Evolutionary conservation across 1,284 basidiomycete species (phyloP).

Genomic region (Ganoderma leucocontextum): DNA sequence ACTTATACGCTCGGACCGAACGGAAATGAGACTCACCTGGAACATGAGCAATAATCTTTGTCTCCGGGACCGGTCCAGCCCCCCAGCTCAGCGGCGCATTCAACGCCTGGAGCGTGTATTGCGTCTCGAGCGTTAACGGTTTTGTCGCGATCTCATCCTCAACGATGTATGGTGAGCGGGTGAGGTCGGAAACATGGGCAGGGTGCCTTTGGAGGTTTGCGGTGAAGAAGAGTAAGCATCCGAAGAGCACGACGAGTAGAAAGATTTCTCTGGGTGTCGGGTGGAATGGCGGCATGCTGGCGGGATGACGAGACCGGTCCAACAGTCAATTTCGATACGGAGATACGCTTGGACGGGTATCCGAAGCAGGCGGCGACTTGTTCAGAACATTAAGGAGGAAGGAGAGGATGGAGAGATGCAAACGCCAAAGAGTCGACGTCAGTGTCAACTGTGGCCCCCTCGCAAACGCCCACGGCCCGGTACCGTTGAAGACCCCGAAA

Average conservation of each 20-base stretch:
- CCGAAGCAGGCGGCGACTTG: neutral
- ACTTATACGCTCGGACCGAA: neutral
- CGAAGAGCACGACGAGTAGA: slow-evolving; percentile 56
- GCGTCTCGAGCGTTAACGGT: slow-evolving; percentile 37
- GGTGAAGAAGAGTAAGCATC: slow-evolving; percentile 53
- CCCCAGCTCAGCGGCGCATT: slow-evolving; percentile 43
- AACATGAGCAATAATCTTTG: slow-evolving; percentile 66
- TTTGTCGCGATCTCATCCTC: slow-evolving; percentile 30
- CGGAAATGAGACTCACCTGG: slow-evolving; percentile 55
- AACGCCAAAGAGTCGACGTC: neutral
- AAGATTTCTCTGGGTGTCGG: slow-evolving; percentile 55
- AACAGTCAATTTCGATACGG: neutral
- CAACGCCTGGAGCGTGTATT: slow-evolving; percentile 40
- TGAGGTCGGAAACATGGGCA: slow-evolving; percentile 33
- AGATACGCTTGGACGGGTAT: neutral
- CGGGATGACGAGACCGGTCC: neutral
- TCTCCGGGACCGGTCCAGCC: slow-evolving; percentile 57
- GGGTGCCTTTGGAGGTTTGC: slow-evolving; percentile 34
- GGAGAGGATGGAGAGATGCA: neutral
- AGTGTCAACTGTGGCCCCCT: too few species aligned
- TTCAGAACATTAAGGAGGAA: neutral
- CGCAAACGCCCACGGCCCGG: too few species aligned
- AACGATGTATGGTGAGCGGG: slow-evolving; percentile 27
- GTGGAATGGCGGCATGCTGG: slow-evolving; percentile 33
- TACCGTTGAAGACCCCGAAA: neutral